A percentile compares a stretch with the other conserved stretches of the same genome.
phyloP scores from a whole-genome alignment of 2,329 filamentous ascomycete species.

The Cercospora zeae-maydis region DNA sequence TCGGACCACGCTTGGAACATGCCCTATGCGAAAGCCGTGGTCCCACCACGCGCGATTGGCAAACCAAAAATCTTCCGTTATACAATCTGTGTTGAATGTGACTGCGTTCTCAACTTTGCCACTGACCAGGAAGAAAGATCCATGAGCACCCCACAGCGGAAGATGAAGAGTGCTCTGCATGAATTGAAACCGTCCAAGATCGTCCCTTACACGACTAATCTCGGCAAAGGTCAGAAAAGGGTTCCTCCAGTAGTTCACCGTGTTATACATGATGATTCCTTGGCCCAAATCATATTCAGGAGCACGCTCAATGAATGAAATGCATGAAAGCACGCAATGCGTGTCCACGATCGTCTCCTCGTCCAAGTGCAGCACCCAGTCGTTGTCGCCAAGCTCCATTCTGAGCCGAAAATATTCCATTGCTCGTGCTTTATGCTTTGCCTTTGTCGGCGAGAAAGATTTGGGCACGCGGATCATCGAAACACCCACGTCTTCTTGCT shows the following conservation, averaged over 20 bases:
- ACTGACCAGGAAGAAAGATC: background rate
- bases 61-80: background rate
- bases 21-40: background rate
- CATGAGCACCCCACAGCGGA: background rate
- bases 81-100: background rate
- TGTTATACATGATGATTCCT: background rate
- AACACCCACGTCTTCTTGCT: background rate
- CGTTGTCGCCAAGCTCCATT: background rate
- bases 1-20: background rate
- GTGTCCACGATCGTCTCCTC: background rate
- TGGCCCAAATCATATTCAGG: background rate
- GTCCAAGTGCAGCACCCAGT: background rate
- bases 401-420: background rate
- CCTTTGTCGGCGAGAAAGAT: background rate
- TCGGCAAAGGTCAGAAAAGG: background rate
- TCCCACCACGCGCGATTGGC: background rate
- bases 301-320: background rate
- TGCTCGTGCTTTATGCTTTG: background rate
- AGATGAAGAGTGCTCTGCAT: background rate
- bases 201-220: background rate
- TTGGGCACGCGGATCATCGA: background rate
- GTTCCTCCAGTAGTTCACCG: background rate
- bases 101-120: background rate
- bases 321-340: background rate
- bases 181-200: background rate